Evolutionary conservation across 1,284 basidiomycete species (phyloP), one percentile per base, ranked within the genome.

Genomic region (Mycosarcoma maydis): DNA sequence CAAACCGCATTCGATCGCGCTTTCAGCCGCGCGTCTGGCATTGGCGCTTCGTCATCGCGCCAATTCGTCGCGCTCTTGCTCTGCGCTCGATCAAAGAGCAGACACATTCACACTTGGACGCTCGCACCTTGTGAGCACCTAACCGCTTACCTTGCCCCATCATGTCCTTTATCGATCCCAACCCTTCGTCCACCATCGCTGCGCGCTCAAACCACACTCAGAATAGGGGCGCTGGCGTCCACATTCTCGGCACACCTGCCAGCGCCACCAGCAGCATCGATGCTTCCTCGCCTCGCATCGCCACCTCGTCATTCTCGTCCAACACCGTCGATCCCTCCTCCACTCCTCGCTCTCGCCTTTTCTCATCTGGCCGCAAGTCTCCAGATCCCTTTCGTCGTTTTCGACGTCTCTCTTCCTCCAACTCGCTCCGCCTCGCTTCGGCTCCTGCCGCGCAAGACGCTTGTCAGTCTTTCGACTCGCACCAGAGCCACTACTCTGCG

Each of bases 351-450:
- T 46, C 61, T 3, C 50, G 61, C 23, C 39, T 65, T 42, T 58
- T 60, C 32, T 61, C 66, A 2, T 66, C 61, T 0, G 69, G 69
- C 10, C 69, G 69, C 43, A 66, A 67, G 55, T 67, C 69, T 17
- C 69, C 69, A 11, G 64, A 58, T n/a, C 64, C 69, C n/a, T 72
- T 72, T 9, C 48, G 55, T 14, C 62, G 62, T 42, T 72, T 72
- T 27, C 54, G 64, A 4, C 57, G 69, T 16, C 40, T 55, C 19
- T 72, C 67, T 7, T 60, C 62, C 9, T 49, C 53, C 54, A 62
- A 52, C 36, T 55, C 57, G n/a, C 58, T 71, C 42, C 52, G 53
- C 22, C 34, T 68, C 13, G 22, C 49, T 16, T 40, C 65, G 4
- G 61, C 57, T 40, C 49, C 57, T 10, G 26, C 52, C 5, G 41